Base-by-base conservation (phyloP, 352 stramenopile genomes). In the Globisporangium irregulare region DNA sequence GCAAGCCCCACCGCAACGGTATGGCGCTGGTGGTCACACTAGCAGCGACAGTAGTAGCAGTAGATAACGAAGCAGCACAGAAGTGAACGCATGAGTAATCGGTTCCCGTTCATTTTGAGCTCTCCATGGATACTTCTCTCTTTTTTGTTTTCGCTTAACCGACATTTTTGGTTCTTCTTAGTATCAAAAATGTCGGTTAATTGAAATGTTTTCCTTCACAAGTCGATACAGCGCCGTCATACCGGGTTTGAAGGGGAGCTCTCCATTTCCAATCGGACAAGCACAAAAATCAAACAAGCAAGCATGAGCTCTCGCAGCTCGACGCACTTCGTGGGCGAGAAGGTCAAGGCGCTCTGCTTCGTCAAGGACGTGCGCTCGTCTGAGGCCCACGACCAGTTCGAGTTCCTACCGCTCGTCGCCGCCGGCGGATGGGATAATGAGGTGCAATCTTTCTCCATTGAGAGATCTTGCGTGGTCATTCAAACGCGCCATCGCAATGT, bases 281-380 rank as follows among this genome's bases (percentile, higher is more conserved):
- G 51, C n/a, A 36, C 24, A 64, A 36, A 36, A 24, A 20, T 20
- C 38, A n/a, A 25, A 36, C 53, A 1, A 34, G 27, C 59, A 50
- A 76, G 43, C 46, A 64, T 63, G 64, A 69, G 61, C 14, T 43
- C 36, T 12, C 63, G 68, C 53, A 62, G 71, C 58, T 89, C 82
- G 43, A 92, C 76, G 67, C 84, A 90, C 70, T 90, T 89, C 57
- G 77, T 89, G 67, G 73, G 73, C 56, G 82, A 89, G 65, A 90
- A 88, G 69, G 73, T 87, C 32, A 75, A 77, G 46, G 74, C 84
- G 51, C 57, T 92, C 59, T 87, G 78, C 67, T 82, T 91, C 53
- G 71, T 91, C 59, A 87, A 80, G 60, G 81, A 90, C 69, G 77
- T 87, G 27, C 74, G 66, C 48, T 78, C 66, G n/a, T 73, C 73